Evolutionary conservation across 78 protist genomes (phyloP), one percentile per base, ranked within the genome.

Genomic region (Dictyostelium purpureum): DNA sequence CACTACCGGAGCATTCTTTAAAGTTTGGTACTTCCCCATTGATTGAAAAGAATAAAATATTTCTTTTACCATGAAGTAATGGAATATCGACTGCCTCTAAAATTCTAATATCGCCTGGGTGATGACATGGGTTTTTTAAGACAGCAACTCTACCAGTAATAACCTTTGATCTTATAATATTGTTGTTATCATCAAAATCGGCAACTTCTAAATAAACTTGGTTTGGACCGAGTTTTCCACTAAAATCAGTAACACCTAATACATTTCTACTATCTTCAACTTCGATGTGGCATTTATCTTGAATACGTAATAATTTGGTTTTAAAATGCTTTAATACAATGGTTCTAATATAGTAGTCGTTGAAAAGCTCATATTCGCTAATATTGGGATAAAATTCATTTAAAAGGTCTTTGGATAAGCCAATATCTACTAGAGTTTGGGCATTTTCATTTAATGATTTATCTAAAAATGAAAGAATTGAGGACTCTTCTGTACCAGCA

Each of bases 41-140:
- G 47, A 38, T 45, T 19, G 95, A 77, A 66, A 94, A 94, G 45
- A 66, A 52, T 2, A 88, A 28, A 4, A 92, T 79, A 75, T 77
- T 69, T 28, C 33, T 11, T 26, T 89, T 11, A 3, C 54, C 76
- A 28, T 40, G n/a, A 4, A 94, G 31, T 19, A 14, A 24, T 12
- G 35, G 69, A 4, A 18, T 38, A 51, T 94, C 51, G 12, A 87
- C 82, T 2, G 94, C 96, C n/a, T 42, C 19, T 37, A 94, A 10
- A 31, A 94, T 37, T 51, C 95, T 10, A 33, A 79, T 78, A 47
- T 91, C 95, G 21, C 95, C 95, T 37, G 95, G 94, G 40, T 83
- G 95, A 16, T 35, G 74, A 2, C 88, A 90, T 9, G 95, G 95
- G 42, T 83, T 90, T 31, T 88, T 90, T n/a, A 75, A 10, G 14